Base-by-base conservation (phyloP, 2,329 filamentous ascomycete species). In the Emmonsia crescens region DNA sequence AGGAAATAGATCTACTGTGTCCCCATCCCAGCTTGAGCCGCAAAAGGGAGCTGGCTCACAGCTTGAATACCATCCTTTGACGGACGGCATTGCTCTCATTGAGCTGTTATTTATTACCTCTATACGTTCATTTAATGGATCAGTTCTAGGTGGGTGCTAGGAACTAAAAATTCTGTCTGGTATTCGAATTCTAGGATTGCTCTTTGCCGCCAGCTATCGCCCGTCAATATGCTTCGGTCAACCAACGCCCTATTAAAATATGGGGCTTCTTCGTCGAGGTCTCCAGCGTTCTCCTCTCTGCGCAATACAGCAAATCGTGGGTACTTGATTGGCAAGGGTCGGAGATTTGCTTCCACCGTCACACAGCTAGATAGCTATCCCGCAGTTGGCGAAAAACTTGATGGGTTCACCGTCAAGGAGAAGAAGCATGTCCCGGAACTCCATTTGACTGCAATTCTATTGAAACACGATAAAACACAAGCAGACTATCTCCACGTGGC, bases 401-500 rank as follows among this genome's bases (percentile, higher is more conserved):
- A 97, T 74, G 94, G 94, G 70, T 99, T 99, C 78, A 96, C 92
- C 0, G 80, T 99, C 60, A 81, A 92, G 70, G 85, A 93, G 64
- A 85, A 89, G 64, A 96, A 96, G 78, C 89, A 96, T 77, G 89
- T 99, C 1, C 91, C 92, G 0, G 94, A 99, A 78, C 83, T 97
- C 57, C 89, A 97, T 75, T 78, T 99, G 71, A 96, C 92, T 1
- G 94, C 94, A 5, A 77, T 97, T 60, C 89, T 95, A 66, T 83
- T 99, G 65, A 87, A 89, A 70, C 94, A 99, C 73, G 89, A 97
- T 78, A 92, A 92, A 79, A 99, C 94, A 0, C 91, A 92, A 63
- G 94, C 94, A 66, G 91, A 99, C 68, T 96, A 97, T 73, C 82
- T 99, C 55, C 94, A 99, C 77, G 88, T 99, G 69, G 93, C 92